Base-by-base conservation (phyloP, 768 basidiomycete genomes). In the Tephrocybe sp. region DNA sequence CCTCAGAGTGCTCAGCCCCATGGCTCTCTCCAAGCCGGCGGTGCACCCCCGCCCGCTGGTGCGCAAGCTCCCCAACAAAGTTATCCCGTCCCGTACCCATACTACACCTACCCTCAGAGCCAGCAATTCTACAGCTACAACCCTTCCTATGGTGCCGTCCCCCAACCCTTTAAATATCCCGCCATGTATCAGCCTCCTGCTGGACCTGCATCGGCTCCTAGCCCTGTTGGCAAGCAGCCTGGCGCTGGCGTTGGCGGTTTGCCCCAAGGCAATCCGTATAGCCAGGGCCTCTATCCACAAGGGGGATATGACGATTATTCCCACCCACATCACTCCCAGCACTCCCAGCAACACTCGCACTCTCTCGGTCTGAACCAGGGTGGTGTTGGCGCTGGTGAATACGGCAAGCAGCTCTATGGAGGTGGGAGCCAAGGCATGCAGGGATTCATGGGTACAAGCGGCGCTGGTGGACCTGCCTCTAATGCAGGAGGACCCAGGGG, bases 161-260 rank as follows among this genome's bases (percentile, higher is more conserved):
- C 87, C 6, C 84, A 86, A 60, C 83, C 82, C 3, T 88, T 84
- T 63, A 87, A 90, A 68, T 90, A 90, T 62, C 86, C 87, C 1
- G 67, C 86, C 25, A 83, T 90, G 70, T 90, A 86, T 74, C 84
- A 85, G 59, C 77, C 83, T 26, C 85, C 85, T 14, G 85, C 86
- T 18, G 83, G 83, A 0, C 86, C 86, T 14, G 81, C 79, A 3
- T 79, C 80, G 14, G 83, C 79, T 4, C 80, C 84, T 0, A 84
- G 83, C 48, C 84, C 85, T 1, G 80, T 78, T 3, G 69, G 76
- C n/a, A 86, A 87, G 62, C 86, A 87, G 60, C 80, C 81, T 14
- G 80, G 79, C 33, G 75, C 72, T 44, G 77, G 78, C 51, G 79
- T 72, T 26, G 68, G 67, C 41, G 69, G 73, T 18, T 72, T 76